These are phyloP conservation scores for Epichloe scottii DNA, from an alignment of 2,329 filamentous ascomycete species.

Conservation along the genomic window DNA sequence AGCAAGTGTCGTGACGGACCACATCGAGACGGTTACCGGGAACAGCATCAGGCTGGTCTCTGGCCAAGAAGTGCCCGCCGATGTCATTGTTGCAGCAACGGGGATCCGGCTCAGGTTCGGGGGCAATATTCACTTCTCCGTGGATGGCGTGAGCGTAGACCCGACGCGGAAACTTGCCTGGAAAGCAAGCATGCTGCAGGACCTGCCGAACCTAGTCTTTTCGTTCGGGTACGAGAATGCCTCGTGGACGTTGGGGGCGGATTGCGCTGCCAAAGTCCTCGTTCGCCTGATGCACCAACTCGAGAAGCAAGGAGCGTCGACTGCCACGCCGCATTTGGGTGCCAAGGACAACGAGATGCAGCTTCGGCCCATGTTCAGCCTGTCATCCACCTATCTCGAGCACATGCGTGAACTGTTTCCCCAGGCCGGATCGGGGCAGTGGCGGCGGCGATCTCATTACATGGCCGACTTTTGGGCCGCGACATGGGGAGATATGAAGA, in stretches of 20 bases:
- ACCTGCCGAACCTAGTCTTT: conserved; percentile 46
- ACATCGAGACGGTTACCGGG: conserved; percentile 31
- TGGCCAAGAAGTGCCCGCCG: conserved; percentile 35
- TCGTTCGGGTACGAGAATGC: conserved; percentile 48
- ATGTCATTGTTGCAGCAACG: conserved; percentile 54
- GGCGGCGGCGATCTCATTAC: conserved; percentile 20
- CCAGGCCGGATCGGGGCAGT: conserved; percentile 27
- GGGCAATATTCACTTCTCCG: conserved; percentile 34
- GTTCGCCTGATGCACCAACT: conserved; percentile 19
- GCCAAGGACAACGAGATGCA: conserved; percentile 20
- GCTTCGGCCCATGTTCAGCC: conserved; percentile 25
- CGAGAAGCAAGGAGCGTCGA: conserved; percentile 26
- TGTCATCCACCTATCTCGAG: conserved; percentile 40
- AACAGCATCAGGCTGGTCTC: conserved; percentile 30
- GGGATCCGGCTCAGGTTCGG: conserved; percentile 45
- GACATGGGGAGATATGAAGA: conserved; percentile 17
- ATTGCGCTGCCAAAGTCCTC: conserved; percentile 30
- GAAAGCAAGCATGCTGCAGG: conserved; percentile 49
- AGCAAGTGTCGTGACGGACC: conserved; percentile 30
- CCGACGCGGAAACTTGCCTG: conserved; percentile 37
- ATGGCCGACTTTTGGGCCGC: conserved; percentile 17
- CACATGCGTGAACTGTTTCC: conserved; percentile 29
- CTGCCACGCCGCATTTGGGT: conserved; percentile 31
- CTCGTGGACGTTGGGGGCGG: conserved; percentile 50
- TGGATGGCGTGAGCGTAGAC: conserved; percentile 36